Evolutionary conservation across 768 basidiomycete species (phyloP), one percentile per base, ranked within the genome.

Genomic region (Flagelloscypha sp.): DNA sequence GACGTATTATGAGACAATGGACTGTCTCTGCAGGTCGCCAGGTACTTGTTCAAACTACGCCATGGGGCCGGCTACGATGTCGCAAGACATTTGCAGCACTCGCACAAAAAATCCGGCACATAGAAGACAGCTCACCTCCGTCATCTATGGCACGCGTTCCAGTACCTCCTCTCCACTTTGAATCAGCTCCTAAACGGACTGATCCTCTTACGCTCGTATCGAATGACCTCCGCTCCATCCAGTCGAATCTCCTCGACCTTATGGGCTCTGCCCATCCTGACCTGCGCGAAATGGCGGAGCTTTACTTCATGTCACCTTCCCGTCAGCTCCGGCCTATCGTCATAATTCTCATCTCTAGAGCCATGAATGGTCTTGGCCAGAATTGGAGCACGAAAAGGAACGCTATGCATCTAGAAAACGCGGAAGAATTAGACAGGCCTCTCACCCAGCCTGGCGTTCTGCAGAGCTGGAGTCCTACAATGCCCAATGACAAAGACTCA

Each of bases 321-420:
- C 92, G 92, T 52, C 92, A 97, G 52, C 66, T 98, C 18, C 76
- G 95, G 5, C 90, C 95, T 3, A 62, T 92, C 35, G 64, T 97
- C 23, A 86, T 97, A 11, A 72, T 99, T 15, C 73, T 99, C 22
- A 85, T 95, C 58, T 68, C 86, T 12, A 81, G 84, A 38, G 95
- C 93, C 6, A 95, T 92, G 17, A 98, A 98, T 53, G 94, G 94
- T 1, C 63, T 94, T 21, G 85, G 86, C 4, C 52, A 61, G 3
- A 56, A 64, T 27, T 94, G 80, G 73, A 56, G 70, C 13, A 53
- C 61, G 36, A 82, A 78, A 44, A 53, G 59, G 30, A 78, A 74
- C 74, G 69, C 66, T 6, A 77, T 81, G 3, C 62, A 71, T 37
- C 62, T 61, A 48, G 79, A 82, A 48, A 65, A 68, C 36, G 65